Percentiles rank a stretch among this genome's conserved stretches.
phyloP scores from a whole-genome alignment of 768 basidiomycete species.

The Hemileccinum rubropunctum region DNA sequence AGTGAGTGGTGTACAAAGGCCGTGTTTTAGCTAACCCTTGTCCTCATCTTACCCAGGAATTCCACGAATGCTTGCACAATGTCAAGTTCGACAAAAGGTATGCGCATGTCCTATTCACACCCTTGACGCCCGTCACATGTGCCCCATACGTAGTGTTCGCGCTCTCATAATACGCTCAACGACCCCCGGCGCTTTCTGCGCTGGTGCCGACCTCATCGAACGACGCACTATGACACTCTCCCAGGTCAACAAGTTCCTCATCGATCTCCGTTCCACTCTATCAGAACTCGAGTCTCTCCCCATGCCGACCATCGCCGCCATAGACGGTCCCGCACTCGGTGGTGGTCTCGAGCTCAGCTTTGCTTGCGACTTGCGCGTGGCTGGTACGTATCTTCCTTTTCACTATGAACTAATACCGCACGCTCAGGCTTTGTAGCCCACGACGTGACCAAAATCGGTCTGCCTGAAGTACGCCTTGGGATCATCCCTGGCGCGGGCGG shows the following conservation, averaged over 20 bases:
- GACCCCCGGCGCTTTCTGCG: slow-evolving; percentile 77
- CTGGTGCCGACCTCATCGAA: slow-evolving; percentile 88
- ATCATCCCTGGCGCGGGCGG: slow-evolving; percentile 93
- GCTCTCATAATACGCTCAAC: slow-evolving; percentile 83
- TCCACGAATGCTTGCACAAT: slow-evolving; percentile 63
- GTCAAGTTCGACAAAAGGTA: slow-evolving; percentile 69
- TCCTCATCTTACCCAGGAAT: slow-evolving; percentile 47
- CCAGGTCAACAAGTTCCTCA: slow-evolving; percentile 77
- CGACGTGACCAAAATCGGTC: slow-evolving; percentile 77
- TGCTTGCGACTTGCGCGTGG: slow-evolving; percentile 88
- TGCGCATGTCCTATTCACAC: slow-evolving; percentile 7
- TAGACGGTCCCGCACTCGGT: slow-evolving; percentile 91
- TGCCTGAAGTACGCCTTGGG: slow-evolving; percentile 77
- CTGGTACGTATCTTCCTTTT: slow-evolving; percentile 51
- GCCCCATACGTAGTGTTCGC: slow-evolving; percentile 50
- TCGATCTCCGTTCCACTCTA: slow-evolving; percentile 68
- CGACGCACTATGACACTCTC: slow-evolving; percentile 75
- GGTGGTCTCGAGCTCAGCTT: slow-evolving; percentile 89
- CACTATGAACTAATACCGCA: background rate
- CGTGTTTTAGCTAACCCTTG: background rate
- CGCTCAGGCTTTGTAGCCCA: slow-evolving; percentile 39
- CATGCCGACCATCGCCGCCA: slow-evolving; percentile 88
- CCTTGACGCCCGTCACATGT: background rate
- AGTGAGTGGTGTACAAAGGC: slow-evolving; percentile 37
- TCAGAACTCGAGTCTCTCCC: slow-evolving; percentile 76